Base-by-base conservation (phyloP, 352 stramenopile genomes). In the Phytophthora pinifolia region DNA sequence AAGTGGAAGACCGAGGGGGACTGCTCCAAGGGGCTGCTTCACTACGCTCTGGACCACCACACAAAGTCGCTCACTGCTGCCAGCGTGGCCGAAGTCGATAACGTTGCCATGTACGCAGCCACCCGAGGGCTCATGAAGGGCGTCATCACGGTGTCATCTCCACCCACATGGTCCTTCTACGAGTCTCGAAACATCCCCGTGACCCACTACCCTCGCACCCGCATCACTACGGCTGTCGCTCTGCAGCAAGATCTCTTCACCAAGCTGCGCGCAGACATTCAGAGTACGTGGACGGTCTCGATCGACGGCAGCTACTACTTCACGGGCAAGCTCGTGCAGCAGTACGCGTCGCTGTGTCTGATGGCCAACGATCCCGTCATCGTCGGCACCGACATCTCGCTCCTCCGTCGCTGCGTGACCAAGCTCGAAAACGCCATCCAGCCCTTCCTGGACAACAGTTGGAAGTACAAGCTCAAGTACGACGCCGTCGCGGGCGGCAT, bases 251-350 rank as follows among this genome's bases (percentile, higher is more conserved):
- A 63, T 54, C 49, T 92, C 9, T 57, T 82, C 13, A 59, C 75
- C 10, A 75, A 68, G 35, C 61, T 92, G 9, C 68, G 62, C 9
- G 52, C 36, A 15, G 82, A 92, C 46, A 76, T 92, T 15, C 49
- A 81, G 34, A 67, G 62, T 22, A 54, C 65, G 13, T 92, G 78
- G 82, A 71, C 65, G 1, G 79, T 90, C 29, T 25, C 76, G 1
- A 59, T 18, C 1, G 59, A 65, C 13, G 77, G 79, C 13, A 88
- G 74, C 59, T 89, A 81, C 54, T 89, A 92, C 54, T 89, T 86
- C 48, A 92, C 78, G 25, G 81, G 81, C 35, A 92, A 92, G 48
- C 62, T 76, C 12, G 81, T 79, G 17, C 79, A 88, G 46, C 87
- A 89, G 53, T 89, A 88, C 54, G 76, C 79, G 22, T 86, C 73